Evolutionary conservation across 2,329 filamentous ascomycete genomes (phyloP).

Genomic region (Alternaria triticimaculans): DNA sequence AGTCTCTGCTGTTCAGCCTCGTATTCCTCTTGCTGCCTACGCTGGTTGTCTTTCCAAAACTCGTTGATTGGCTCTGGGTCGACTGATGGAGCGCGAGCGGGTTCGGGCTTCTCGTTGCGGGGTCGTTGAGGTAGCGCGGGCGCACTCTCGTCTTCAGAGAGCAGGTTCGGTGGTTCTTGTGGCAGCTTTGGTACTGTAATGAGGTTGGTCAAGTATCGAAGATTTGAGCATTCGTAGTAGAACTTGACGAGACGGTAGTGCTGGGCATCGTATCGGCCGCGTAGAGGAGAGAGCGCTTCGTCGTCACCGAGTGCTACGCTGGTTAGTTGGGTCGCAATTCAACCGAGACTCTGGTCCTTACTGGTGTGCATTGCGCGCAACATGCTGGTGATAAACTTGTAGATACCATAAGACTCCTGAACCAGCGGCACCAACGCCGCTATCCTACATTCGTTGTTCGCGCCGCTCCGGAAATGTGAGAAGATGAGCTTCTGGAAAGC

Average conservation of each 20-base stretch:
- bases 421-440: slow-evolving; percentile 91
- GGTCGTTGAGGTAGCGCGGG: slow-evolving; percentile 83
- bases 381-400: slow-evolving; percentile 99
- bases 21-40: slow-evolving; percentile 90
- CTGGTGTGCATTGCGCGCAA: slow-evolving; percentile 95
- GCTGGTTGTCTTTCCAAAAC: slow-evolving; percentile 95
- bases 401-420: slow-evolving; percentile 98
- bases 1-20: slow-evolving; percentile 91
- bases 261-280: slow-evolving; percentile 89
- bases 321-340: slow-evolving; percentile 15
- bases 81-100: slow-evolving; percentile 71
- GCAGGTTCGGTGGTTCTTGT: slow-evolving; percentile 87
- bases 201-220: slow-evolving; percentile 93
- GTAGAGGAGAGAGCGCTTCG: slow-evolving; percentile 86
- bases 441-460: slow-evolving; percentile 96
- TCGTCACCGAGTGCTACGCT: slow-evolving; percentile 82
- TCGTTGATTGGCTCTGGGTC: slow-evolving; percentile 96
- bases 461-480: slow-evolving; percentile 88
- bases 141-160: slow-evolving; percentile 79
- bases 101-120: slow-evolving; percentile 64
- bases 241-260: slow-evolving; percentile 97
- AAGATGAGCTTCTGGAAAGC: slow-evolving; percentile 98
- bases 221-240: slow-evolving; percentile 98
- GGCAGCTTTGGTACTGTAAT: slow-evolving; percentile 96
- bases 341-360: slow-evolving; percentile 54